Evolutionary conservation across 2,329 filamentous ascomycete genomes (phyloP).

Genomic region (Leptographium wingfieldii): DNA sequence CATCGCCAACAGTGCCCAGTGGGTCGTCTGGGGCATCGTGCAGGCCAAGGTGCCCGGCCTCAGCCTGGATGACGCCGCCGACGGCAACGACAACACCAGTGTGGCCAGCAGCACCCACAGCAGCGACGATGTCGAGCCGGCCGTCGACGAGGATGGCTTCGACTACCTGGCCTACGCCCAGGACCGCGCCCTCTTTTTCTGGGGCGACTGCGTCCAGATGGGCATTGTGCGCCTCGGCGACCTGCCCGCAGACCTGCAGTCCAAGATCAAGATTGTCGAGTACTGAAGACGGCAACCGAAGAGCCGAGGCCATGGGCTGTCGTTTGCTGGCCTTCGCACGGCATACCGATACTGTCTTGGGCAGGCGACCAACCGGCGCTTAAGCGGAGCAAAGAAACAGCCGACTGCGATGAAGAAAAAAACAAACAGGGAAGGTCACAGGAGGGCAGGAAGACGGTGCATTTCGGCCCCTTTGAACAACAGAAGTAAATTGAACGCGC

Average conservation of each 20-base stretch:
- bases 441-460: neutral
- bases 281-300: conserved; percentile 15
- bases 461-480: neutral
- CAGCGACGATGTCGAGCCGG: conserved; percentile 25
- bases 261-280: conserved; percentile 56
- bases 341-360: neutral
- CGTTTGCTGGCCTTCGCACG: neutral
- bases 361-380: neutral
- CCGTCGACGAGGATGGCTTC: conserved; percentile 60
- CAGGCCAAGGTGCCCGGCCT: conserved; percentile 72
- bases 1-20: conserved; percentile 73
- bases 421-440: too few relatives aligned
- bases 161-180: conserved; percentile 89
- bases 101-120: neutral
- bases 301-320: too few relatives aligned
- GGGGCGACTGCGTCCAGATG: conserved; percentile 73
- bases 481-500: neutral
- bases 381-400: too few relatives aligned
- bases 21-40: conserved; percentile 94
- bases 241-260: conserved; percentile 53
- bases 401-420: too few relatives aligned
- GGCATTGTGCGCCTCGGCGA: conserved; percentile 66
- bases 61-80: conserved; percentile 24
- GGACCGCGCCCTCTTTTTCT: conserved; percentile 84
- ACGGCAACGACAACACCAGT: neutral